These are phyloP conservation scores for Alectoria sarmentosa DNA, from an alignment of 495 filamentous ascomycete genomes.

Conservation along the genomic window DNA sequence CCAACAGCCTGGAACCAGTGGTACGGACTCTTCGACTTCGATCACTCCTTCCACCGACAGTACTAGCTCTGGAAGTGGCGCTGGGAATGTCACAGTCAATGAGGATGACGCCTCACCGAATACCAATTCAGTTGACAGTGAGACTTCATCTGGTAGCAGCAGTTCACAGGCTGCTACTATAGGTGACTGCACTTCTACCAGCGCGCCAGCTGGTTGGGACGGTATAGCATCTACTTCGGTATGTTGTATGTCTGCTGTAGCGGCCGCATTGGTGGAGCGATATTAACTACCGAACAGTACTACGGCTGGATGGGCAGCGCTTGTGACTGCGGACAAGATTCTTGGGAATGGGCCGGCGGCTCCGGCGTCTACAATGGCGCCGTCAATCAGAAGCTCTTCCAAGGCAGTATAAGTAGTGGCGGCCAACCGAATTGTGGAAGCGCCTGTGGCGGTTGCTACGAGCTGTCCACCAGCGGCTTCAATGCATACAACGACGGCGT, in stretches of 20 bases:
- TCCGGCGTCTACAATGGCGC: slow-evolving; percentile 17
- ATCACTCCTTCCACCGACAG: background rate
- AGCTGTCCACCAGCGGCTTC: slow-evolving; percentile 20
- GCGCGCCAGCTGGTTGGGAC: slow-evolving; percentile 7
- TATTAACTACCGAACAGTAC: too few relatives aligned
- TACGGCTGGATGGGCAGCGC: slow-evolving; percentile 17
- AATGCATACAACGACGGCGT: slow-evolving; percentile 16
- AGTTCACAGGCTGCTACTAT: slow-evolving; percentile 1
- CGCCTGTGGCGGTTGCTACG: slow-evolving; percentile 20
- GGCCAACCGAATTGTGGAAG: slow-evolving; percentile 18
- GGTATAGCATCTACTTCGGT: slow-evolving; percentile 18
- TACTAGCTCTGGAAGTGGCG: background rate
- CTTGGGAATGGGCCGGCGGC: slow-evolving; percentile 17
- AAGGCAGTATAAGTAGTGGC: slow-evolving; percentile 3
- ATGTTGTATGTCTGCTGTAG: too few relatives aligned
- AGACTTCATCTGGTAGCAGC: background rate
- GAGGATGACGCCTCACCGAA: background rate
- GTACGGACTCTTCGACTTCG: background rate
- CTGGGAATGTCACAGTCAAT: too few relatives aligned
- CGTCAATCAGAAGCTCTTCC: slow-evolving; percentile 19
- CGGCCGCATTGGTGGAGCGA: too few relatives aligned
- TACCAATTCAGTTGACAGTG: background rate
- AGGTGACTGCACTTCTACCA: slow-evolving; percentile 3
- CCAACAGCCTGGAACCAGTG: slow-evolving; percentile 3
- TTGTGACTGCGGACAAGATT: slow-evolving; percentile 16